Base-by-base conservation (phyloP, 257 asterid species). In the Solanum appendiculatum region DNA sequence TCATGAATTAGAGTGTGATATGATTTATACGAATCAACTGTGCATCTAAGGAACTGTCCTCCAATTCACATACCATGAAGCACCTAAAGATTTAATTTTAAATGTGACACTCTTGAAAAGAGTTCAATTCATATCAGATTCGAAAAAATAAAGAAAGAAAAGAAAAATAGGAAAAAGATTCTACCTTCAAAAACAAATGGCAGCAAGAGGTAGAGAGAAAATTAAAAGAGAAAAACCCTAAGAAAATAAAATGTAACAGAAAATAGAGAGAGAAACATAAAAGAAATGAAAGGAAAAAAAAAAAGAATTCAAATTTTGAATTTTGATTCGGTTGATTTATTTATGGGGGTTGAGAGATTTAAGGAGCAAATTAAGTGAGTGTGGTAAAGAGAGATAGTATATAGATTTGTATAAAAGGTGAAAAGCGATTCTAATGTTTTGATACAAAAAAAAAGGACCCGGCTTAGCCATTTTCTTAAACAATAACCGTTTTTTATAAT, bases 191-290 rank as follows among this genome's bases (percentile, higher is more conserved):
- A 31, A 80, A 72, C 88, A 88, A 54, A 70, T 4, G 27, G 78
- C 51, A 66, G 58, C 40, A 58, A 60, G 42, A 84, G 83, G 82
- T 88, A 88, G 77, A 86, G 60, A 48, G 29, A 75, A 21, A 82
- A 72, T 37, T 86, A 86, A 83, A 69, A 48, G 42, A 51, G 78
- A 92, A 87, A 66, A 89, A 88, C 92, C 89, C 90, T 89, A 91
- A 84, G 75, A 90, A 88, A 63, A 70, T 39, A 73, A 51, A 27
- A 54, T 84, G 86, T 74, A 88, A 89, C 81, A 42, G 89, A 87
- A 89, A 88, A 89, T 5, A 51, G 39, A 84, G 85, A 73, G 11
- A 74, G 31, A 77, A 36, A 18, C 44, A 44, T 85, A 70, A 13
- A 82, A 2, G 27, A 86, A 89, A 87, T 64, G 81, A 58, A 84